Evolutionary conservation across 1,284 basidiomycete genomes (phyloP).

Genomic region (Malassezia slooffiae): DNA sequence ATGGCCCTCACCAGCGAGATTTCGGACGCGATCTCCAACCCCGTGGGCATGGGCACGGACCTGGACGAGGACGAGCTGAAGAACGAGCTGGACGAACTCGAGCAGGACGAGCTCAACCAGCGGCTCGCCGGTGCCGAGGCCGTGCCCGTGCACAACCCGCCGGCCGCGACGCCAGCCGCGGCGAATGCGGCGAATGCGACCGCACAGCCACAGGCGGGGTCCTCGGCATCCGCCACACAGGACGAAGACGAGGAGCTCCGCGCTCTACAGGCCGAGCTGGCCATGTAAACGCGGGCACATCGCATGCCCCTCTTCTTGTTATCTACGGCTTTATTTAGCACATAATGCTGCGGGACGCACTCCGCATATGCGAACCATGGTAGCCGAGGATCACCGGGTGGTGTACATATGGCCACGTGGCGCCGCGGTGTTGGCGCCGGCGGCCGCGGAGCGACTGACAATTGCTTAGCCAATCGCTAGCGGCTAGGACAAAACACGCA

Average conservation of each 20-base stretch:
- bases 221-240: slow-evolving; percentile 44
- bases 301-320: too few relatives aligned
- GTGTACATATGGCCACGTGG: too few relatives aligned
- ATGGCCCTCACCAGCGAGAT: slow-evolving; percentile 91
- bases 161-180: slow-evolving; percentile 24
- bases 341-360: too few relatives aligned
- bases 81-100: slow-evolving; percentile 74
- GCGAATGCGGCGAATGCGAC: slow-evolving; percentile 20
- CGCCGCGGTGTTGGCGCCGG: too few relatives aligned
- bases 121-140: slow-evolving; percentile 77
- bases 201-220: slow-evolving; percentile 46
- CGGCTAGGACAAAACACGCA: too few relatives aligned
- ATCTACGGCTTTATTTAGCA: too few relatives aligned
- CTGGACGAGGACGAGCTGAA: slow-evolving; percentile 74
- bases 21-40: slow-evolving; percentile 80
- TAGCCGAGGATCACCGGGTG: too few relatives aligned
- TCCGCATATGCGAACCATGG: too few relatives aligned
- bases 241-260: slow-evolving; percentile 75
- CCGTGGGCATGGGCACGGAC: slow-evolving; percentile 57
- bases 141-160: slow-evolving; percentile 70
- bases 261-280: slow-evolving; percentile 70
- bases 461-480: too few relatives aligned
- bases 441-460: too few relatives aligned
- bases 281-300: too few relatives aligned
- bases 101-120: slow-evolving; percentile 81